Percentiles rank a stretch among this genome's conserved stretches.
These are phyloP conservation scores for Aureobasidium zeae DNA, from an alignment of 2,329 filamentous ascomycete species.

Conservation along the genomic window DNA sequence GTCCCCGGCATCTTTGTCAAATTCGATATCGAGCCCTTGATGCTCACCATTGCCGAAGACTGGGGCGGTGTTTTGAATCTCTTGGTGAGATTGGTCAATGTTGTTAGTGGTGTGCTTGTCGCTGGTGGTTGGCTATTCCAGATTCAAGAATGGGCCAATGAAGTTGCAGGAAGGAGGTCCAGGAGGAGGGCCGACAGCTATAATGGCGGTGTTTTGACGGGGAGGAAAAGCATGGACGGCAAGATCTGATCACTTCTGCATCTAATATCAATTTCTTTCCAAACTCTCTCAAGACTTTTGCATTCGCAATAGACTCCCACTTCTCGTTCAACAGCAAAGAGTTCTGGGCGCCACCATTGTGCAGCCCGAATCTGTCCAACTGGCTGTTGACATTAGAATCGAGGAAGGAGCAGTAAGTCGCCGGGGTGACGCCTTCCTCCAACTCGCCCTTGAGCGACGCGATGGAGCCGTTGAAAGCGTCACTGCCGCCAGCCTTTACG, in stretches of 20 bases:
- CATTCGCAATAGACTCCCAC: slow-evolving; percentile 61
- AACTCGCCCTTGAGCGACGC: slow-evolving; percentile 45
- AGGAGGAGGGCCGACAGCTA: slow-evolving; percentile 29
- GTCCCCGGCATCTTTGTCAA: slow-evolving; percentile 96
- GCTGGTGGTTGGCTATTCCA: slow-evolving; percentile 91
- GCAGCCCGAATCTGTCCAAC: slow-evolving; percentile 55
- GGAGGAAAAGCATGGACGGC: slow-evolving; percentile 23
- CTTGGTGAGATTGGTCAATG: slow-evolving; percentile 76
- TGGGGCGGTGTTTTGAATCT: slow-evolving; percentile 66
- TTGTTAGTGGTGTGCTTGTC: slow-evolving; percentile 82
- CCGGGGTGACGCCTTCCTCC: slow-evolving; percentile 45
- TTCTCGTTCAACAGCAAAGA: slow-evolving; percentile 60
- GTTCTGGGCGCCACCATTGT: slow-evolving; percentile 58
- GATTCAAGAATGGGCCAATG: slow-evolving; percentile 63
- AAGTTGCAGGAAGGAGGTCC: slow-evolving; percentile 38
- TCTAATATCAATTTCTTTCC: too few relatives aligned
- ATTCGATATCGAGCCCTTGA: slow-evolving; percentile 95
- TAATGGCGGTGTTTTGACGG: slow-evolving; percentile 42
- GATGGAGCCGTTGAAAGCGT: slow-evolving; percentile 32
- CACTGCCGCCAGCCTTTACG: slow-evolving; percentile 39
- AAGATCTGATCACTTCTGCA: too few relatives aligned
- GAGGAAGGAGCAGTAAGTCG: slow-evolving; percentile 56
- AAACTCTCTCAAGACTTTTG: too few relatives aligned
- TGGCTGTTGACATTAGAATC: slow-evolving; percentile 59
- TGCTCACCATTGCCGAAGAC: slow-evolving; percentile 75